A percentile compares a stretch with the other conserved stretches of the same genome.
Conservation (phyloP, 768 basidiomycete species). For the Amanita thiersii region DNA sequence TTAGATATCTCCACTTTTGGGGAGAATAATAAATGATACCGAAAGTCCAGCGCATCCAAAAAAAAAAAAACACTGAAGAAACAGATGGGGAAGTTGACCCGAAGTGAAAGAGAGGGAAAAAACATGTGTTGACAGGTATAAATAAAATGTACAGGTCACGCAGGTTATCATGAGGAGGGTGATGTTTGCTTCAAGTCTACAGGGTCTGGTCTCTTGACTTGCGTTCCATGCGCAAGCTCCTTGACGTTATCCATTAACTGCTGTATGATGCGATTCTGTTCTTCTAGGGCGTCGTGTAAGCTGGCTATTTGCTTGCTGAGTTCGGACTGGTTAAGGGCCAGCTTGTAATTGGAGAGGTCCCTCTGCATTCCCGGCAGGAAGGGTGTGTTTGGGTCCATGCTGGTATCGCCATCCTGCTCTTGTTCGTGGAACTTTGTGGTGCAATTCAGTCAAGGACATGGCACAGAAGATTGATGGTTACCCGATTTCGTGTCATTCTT, state of each 20-base stretch:
- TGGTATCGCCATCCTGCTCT: not conserved
- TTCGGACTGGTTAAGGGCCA: slow-evolving; percentile 60
- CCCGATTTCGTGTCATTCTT: slow-evolving; percentile 44
- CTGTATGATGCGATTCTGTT: slow-evolving; percentile 45
- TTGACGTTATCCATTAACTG: slow-evolving; percentile 26
- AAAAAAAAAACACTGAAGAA: no score
- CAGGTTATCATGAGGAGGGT: no score
- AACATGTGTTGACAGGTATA: no score
- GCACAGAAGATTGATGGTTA: not conserved
- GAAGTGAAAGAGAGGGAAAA: no score
- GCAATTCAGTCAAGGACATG: not conserved
- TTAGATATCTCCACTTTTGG: no score
- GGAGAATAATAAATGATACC: no score
- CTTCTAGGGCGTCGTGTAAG: slow-evolving; percentile 45
- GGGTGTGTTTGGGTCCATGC: slow-evolving; percentile 9
- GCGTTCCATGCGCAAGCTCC: slow-evolving; percentile 5
- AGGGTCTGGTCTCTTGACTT: no score
- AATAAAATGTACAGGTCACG: no score
- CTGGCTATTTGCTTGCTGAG: slow-evolving; percentile 58
- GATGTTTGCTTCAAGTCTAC: no score
- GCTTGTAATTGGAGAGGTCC: slow-evolving; percentile 51
- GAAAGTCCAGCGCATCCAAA: no score
- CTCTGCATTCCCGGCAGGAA: slow-evolving; percentile 9
- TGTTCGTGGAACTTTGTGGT: not conserved
- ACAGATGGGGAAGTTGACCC: no score